phyloP scores from a whole-genome alignment of 1,284 basidiomycete species.

The Sporisorium reilianum region DNA sequence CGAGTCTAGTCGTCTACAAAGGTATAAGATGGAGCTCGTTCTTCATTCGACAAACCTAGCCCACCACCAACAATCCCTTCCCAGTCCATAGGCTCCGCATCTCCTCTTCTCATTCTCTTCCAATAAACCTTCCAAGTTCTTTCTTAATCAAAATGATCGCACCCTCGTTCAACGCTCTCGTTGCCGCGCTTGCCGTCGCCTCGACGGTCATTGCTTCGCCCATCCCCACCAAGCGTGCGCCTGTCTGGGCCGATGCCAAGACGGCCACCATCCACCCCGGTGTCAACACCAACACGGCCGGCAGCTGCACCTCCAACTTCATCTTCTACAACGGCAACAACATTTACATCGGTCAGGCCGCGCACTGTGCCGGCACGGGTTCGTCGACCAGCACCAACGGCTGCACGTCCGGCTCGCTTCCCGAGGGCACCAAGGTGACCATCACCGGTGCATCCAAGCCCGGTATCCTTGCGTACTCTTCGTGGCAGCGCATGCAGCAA shows the following conservation, averaged over 20 bases:
- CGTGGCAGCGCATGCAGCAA: conserved; percentile 55
- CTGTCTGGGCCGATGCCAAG: conserved; percentile 33
- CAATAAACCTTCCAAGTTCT: background rate
- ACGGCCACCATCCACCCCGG: conserved; percentile 54
- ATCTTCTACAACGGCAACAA: conserved; percentile 48
- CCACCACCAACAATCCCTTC: background rate
- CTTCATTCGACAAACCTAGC: too few species aligned
- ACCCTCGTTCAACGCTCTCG: conserved; percentile 23
- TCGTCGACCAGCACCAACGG: conserved; percentile 45
- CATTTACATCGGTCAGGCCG: conserved; percentile 55
- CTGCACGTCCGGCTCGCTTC: conserved; percentile 42
- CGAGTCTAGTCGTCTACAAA: background rate
- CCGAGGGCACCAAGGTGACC: conserved; percentile 49
- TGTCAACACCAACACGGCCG: conserved; percentile 56
- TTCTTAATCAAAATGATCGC: conserved; percentile 24
- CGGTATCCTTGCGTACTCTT: conserved; percentile 47
- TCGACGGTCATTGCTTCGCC: conserved; percentile 28
- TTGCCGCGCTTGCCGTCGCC: conserved; percentile 20
- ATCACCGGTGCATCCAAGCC: conserved; percentile 52
- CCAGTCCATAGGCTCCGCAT: background rate
- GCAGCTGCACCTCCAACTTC: conserved; percentile 55
- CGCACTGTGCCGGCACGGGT: conserved; percentile 52
- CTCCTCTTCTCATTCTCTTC: background rate
- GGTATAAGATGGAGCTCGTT: conserved; percentile 5
- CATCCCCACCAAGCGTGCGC: conserved; percentile 27